Percentiles rank a stretch among this genome's conserved stretches.
Evolutionary conservation across 441 rosid genomes (phyloP).

Genomic region (Flueggea neowawraea): DNA sequence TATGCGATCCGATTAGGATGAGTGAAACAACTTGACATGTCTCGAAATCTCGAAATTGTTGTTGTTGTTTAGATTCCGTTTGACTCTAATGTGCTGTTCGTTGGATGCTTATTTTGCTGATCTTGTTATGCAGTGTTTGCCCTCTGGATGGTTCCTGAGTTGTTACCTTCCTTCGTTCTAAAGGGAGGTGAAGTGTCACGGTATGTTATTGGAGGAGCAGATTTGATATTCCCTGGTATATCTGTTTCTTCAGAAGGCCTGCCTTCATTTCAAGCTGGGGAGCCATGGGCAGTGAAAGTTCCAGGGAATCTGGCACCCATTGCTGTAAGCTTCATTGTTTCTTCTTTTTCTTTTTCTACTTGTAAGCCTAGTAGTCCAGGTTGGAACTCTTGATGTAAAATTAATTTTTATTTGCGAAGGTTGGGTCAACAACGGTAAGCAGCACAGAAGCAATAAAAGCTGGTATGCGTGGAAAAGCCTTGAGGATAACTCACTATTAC

Average conservation of each 20-base stretch:
- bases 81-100: not conserved
- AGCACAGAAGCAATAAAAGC: slow-evolving; percentile 78
- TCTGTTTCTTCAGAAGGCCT: slow-evolving; percentile 64
- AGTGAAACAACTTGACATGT: too few relatives aligned
- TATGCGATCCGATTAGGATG: too few relatives aligned
- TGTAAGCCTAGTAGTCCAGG: not conserved
- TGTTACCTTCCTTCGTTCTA: slow-evolving; percentile 73
- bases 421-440: slow-evolving; percentile 85
- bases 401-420: slow-evolving; percentile 35
- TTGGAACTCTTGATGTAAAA: not conserved
- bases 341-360: not conserved
- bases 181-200: slow-evolving; percentile 96
- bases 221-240: slow-evolving; percentile 97
- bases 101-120: not conserved
- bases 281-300: slow-evolving; percentile 89
- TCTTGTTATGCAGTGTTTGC: slow-evolving; percentile 66
- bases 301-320: slow-evolving; percentile 93
- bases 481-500: slow-evolving; percentile 79
- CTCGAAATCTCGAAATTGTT: too few relatives aligned
- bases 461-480: slow-evolving; percentile 91
- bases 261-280: slow-evolving; percentile 70
- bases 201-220: slow-evolving; percentile 91
- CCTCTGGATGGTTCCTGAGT: slow-evolving; percentile 82
- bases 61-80: too few relatives aligned
- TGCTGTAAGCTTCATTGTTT: slow-evolving; percentile 48